These are phyloP conservation scores for Aureobasidium sp. DNA, from an alignment of 2,329 filamentous ascomycete genomes.

Conservation along the genomic window DNA sequence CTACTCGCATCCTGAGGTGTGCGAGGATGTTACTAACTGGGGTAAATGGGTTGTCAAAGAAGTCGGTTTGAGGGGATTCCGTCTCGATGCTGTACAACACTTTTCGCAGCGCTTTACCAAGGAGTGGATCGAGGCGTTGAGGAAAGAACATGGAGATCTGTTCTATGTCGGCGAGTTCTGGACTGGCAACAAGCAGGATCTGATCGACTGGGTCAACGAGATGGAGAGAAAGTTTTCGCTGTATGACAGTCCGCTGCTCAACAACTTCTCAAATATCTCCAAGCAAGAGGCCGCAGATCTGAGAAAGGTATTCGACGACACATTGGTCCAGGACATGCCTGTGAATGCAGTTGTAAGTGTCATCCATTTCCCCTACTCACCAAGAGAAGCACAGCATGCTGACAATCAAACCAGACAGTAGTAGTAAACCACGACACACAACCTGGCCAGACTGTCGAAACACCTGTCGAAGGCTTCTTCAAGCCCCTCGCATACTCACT, in stretches of 20 bases:
- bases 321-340: conserved; percentile 50
- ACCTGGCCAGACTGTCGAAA: conserved; percentile 55
- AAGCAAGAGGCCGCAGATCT: conserved; percentile 40
- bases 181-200: conserved; percentile 49
- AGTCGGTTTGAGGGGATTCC: conserved; percentile 54
- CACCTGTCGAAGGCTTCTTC: conserved; percentile 58
- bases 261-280: conserved; percentile 54
- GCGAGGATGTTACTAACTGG: conserved; percentile 57
- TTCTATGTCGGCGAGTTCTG: conserved; percentile 64
- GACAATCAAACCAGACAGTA: conserved; percentile 38
- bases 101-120: conserved; percentile 57
- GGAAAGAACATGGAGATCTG: conserved; percentile 39
- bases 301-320: conserved; percentile 53
- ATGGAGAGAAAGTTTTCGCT: conserved; percentile 34
- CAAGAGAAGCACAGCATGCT: neutral
- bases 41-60: conserved; percentile 56
- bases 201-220: conserved; percentile 47
- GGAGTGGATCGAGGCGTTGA: conserved; percentile 52
- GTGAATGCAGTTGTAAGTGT: conserved; percentile 44
- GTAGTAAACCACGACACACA: conserved; percentile 68
- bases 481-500: conserved; percentile 66
- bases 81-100: conserved; percentile 64
- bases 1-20: conserved; percentile 55
- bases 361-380: neutral
- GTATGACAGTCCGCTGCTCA: conserved; percentile 64